These are phyloP conservation scores for Dichomitus squalens DNA, from an alignment of 1,284 basidiomycete genomes.

Conservation along the genomic window DNA sequence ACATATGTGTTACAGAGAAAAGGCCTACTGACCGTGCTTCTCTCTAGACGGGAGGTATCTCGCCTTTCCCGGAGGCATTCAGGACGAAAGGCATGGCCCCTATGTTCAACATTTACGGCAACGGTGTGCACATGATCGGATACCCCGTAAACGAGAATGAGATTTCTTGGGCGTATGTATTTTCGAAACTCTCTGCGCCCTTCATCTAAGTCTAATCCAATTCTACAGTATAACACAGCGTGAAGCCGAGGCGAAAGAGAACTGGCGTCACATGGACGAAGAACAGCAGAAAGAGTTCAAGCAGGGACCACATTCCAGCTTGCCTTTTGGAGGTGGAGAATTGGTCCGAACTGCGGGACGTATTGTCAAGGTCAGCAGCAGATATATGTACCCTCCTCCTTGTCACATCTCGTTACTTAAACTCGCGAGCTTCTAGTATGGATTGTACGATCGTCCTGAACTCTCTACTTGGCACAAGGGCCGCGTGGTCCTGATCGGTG, in stretches of 20 bases:
- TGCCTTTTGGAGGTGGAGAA: slow-evolving; percentile 40
- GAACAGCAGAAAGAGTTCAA: slow-evolving; percentile 36
- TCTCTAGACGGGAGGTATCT: slow-evolving; percentile 39
- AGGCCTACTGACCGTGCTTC: background rate
- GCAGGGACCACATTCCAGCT: slow-evolving; percentile 33
- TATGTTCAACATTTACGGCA: slow-evolving; percentile 40
- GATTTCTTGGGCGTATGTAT: slow-evolving; percentile 44
- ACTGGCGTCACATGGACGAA: slow-evolving; percentile 43
- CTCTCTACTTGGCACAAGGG: slow-evolving; percentile 45
- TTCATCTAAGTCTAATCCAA: background rate
- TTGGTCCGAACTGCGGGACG: slow-evolving; percentile 38
- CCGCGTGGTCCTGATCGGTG: slow-evolving; percentile 36
- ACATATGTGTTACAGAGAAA: background rate
- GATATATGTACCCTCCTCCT: background rate
- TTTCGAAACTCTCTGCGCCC: no score
- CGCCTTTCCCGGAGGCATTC: slow-evolving; percentile 31
- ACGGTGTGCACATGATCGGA: slow-evolving; percentile 41
- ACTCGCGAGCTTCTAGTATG: slow-evolving; percentile 35
- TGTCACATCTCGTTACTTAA: background rate
- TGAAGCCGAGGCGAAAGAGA: slow-evolving; percentile 45
- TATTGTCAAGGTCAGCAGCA: slow-evolving; percentile 40
- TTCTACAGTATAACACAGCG: slow-evolving; percentile 37
- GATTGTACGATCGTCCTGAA: slow-evolving; percentile 49
- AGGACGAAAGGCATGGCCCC: slow-evolving; percentile 5
- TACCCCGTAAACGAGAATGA: slow-evolving; percentile 39